Evolutionary conservation across 2,329 filamentous ascomycete species (phyloP).

Genomic region (Ascochyta fabae): DNA sequence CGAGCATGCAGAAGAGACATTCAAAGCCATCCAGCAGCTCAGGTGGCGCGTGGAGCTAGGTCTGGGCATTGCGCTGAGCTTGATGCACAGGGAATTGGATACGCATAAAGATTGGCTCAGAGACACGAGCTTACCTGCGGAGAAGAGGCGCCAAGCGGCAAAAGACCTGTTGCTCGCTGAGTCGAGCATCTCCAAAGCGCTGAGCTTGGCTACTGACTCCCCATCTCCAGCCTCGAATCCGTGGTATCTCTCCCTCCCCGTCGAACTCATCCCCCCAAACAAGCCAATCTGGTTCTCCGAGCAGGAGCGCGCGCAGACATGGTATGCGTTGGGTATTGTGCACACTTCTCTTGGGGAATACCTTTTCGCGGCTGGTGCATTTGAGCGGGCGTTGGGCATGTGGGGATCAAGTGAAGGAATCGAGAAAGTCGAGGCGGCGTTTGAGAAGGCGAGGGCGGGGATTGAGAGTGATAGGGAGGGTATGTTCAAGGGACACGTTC

Average conservation of each 20-base stretch:
- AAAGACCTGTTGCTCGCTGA: slow-evolving; percentile 34
- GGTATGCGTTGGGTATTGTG: slow-evolving; percentile 38
- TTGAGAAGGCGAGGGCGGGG: slow-evolving; percentile 35
- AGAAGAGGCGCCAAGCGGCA: slow-evolving; percentile 17
- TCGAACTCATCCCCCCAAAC: slow-evolving; percentile 43
- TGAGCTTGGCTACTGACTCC: slow-evolving; percentile 37
- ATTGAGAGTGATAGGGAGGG: slow-evolving; percentile 37
- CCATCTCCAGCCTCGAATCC: slow-evolving; percentile 37
- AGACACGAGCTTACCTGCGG: background rate
- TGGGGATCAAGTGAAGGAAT: slow-evolving; percentile 17
- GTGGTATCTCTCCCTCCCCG: slow-evolving; percentile 38
- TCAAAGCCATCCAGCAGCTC: slow-evolving; percentile 32
- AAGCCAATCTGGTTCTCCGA: slow-evolving; percentile 38
- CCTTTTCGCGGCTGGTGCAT: slow-evolving; percentile 43
- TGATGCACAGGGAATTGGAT: slow-evolving; percentile 17
- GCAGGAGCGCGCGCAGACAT: slow-evolving; percentile 35
- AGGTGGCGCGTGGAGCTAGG: slow-evolving; percentile 41
- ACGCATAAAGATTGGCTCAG: slow-evolving; percentile 25
- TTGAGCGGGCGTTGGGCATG: slow-evolving; percentile 38
- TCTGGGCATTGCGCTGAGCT: slow-evolving; percentile 29
- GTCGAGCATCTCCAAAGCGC: slow-evolving; percentile 29
- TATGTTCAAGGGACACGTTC: slow-evolving; percentile 34
- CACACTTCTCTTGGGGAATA: slow-evolving; percentile 39
- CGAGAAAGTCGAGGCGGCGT: slow-evolving; percentile 29
- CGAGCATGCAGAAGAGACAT: background rate